phyloP scores from a whole-genome alignment of 1,284 basidiomycete species.

The Ceratobasidium sp. region DNA sequence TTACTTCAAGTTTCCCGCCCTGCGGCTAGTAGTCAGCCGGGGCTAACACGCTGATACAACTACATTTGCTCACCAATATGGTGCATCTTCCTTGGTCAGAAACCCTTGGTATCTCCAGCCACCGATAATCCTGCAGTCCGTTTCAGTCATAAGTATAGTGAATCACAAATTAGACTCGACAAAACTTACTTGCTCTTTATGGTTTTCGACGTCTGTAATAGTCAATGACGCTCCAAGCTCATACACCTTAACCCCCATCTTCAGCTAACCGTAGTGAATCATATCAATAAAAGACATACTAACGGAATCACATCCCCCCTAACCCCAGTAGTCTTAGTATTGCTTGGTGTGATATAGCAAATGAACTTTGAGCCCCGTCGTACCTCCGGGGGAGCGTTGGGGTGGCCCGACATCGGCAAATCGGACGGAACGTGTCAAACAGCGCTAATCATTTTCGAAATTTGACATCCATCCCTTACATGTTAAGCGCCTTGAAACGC shows the following conservation, averaged over 20 bases:
- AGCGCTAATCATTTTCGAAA: too few species aligned
- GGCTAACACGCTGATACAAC: neutral
- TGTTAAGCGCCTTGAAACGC: too few species aligned
- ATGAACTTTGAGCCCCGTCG: too few species aligned
- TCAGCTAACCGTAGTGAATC: neutral
- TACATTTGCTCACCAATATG: neutral
- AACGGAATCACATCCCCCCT: conserved; percentile 32
- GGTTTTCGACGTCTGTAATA: neutral
- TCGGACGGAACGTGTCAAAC: too few species aligned
- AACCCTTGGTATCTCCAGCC: neutral
- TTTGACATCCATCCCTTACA: too few species aligned
- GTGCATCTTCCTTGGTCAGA: neutral
- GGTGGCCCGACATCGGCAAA: too few species aligned
- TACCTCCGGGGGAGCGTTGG: too few species aligned
- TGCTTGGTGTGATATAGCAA: neutral
- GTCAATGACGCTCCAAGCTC: conserved; percentile 6
- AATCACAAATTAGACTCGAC: too few species aligned
- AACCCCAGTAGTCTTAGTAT: too few species aligned
- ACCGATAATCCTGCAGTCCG: neutral
- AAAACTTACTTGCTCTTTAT: neutral
- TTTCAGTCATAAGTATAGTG: too few species aligned
- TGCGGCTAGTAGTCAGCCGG: too few species aligned
- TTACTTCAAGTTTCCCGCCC: neutral
- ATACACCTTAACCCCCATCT: neutral
- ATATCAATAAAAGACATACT: neutral